Evolutionary conservation across 768 basidiomycete genomes (phyloP), one percentile per base, ranked within the genome.

Genomic region (Leccinum boreale): DNA sequence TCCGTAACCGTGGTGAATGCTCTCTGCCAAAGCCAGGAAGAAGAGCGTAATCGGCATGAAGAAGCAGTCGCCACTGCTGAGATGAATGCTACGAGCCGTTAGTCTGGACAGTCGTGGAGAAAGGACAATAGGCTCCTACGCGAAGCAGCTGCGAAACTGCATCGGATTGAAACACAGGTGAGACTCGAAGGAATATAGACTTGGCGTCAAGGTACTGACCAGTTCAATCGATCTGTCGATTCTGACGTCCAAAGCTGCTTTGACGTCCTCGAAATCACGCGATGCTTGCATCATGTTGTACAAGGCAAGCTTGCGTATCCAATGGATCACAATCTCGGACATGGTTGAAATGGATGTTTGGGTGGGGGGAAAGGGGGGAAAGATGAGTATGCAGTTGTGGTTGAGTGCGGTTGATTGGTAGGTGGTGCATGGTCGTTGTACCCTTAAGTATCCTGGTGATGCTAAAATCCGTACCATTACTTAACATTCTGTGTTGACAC

Each of bases 151-250:
- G 26, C 61, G 60, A 19, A 62, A 62, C 62, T 63, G 36, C 17
- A 35, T 17, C 21, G 26, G 17, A 26, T 49, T 35, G 15, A 6
- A 26, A 29, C 29, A 35, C 44, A n/a, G 46, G 55, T 60, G 11
- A 58, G 58, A 28, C 14, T 4, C 14, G 8, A 50, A 19, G 19
- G 23, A 12, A 1, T 15, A 28, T 12, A 23, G 23, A 24, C 4
- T 33, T 5, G 21, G n/a, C 15, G 3, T 33, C 2, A 2, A n/a
- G n/a, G 29, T n/a, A 47, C 63, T 61, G 19, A 68, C 67, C 1
- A 67, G 42, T 5, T 70, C 67, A 1, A 70, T 65, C 3, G 65
- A 62, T 63, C 68, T 63, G n/a, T 56, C 46, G 4, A 36, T 61
- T 4, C 65, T 51, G 9, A 63, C 61, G n/a, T 60, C 57, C 44